Percentiles rank a stretch among this genome's conserved stretches.
Conservation (phyloP, 805 yeast genomes). For the Alloascoidea africana region DNA sequence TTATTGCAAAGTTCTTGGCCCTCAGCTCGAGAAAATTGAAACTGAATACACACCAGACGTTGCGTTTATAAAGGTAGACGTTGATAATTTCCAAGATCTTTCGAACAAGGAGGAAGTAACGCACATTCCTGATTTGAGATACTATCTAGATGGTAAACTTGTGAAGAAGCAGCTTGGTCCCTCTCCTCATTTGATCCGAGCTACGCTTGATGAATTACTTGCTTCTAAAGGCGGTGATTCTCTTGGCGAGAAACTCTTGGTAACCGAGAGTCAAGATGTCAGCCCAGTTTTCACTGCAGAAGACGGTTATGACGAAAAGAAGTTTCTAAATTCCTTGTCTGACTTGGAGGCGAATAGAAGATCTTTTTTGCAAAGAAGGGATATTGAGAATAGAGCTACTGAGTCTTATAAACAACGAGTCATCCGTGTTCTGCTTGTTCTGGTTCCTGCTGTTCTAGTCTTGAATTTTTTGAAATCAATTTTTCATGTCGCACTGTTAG, state of each 20-base stretch:
- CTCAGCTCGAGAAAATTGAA: background rate
- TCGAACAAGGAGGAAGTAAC: background rate
- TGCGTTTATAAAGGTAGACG: background rate
- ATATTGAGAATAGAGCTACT: constrained; percentile 13
- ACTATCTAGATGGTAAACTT: background rate
- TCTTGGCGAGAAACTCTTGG: too few relatives aligned
- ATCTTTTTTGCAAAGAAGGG: constrained; percentile 21
- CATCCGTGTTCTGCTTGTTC: too few relatives aligned
- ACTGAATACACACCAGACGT: background rate
- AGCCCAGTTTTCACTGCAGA: too few relatives aligned
- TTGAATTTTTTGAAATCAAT: too few relatives aligned
- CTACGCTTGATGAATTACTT: background rate
- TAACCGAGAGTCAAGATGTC: too few relatives aligned
- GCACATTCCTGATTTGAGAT: background rate
- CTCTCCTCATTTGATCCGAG: background rate
- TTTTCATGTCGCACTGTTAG: too few relatives aligned
- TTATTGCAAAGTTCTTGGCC: background rate
- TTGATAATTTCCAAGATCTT: background rate
- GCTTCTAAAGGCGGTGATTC: too few relatives aligned
- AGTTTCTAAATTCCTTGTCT: too few relatives aligned
- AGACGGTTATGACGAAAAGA: too few relatives aligned
- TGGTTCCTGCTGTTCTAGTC: too few relatives aligned
- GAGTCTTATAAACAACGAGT: too few relatives aligned
- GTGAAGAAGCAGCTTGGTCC: background rate
- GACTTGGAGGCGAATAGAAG: too few relatives aligned